Conservation (phyloP, 2,329 filamentous ascomycete genomes). For the Xylariaceae sp. region DNA sequence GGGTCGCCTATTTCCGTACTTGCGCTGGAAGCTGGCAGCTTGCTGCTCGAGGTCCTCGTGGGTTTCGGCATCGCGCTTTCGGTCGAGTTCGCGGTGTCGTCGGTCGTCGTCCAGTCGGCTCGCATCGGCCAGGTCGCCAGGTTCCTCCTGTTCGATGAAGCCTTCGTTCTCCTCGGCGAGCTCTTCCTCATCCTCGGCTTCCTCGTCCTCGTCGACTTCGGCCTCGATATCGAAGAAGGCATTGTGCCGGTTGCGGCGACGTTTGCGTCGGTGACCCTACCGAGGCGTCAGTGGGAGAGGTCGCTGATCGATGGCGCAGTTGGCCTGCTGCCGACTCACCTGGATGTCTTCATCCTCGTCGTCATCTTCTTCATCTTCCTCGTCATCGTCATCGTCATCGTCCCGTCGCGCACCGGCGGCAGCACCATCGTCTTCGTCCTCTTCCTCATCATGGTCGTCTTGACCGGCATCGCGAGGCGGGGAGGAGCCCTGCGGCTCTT, state of each 20-base stretch:
- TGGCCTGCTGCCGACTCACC: conserved; percentile 34
- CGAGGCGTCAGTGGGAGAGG: no score
- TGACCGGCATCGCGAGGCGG: conserved; percentile 28
- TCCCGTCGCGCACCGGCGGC: conserved; percentile 40
- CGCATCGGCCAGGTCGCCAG: conserved; percentile 77
- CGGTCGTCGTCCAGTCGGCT: conserved; percentile 81
- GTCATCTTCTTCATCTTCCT: conserved; percentile 57
- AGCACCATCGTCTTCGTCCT: conserved; percentile 39
- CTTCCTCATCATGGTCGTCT: conserved; percentile 36
- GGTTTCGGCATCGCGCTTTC: conserved; percentile 77
- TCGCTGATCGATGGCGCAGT: no score
- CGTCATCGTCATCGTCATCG: conserved; percentile 51
- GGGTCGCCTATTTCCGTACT: conserved; percentile 73
- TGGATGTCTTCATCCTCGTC: conserved; percentile 65
- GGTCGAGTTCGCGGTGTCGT: conserved; percentile 88
- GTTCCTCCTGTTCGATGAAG: conserved; percentile 83
- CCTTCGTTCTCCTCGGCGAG: conserved; percentile 76
- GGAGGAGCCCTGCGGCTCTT: conserved; percentile 12
- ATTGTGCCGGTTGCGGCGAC: conserved; percentile 61
- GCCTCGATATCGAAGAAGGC: conserved; percentile 97
- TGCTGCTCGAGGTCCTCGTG: conserved; percentile 92
- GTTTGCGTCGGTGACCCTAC: conserved; percentile 70
- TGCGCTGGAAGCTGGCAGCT: conserved; percentile 76
- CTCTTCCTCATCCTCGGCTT: conserved; percentile 81
- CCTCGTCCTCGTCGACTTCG: conserved; percentile 93